These are phyloP conservation scores for Candida glaebosa DNA, from an alignment of 805 yeast genomes.

Conservation along the genomic window DNA sequence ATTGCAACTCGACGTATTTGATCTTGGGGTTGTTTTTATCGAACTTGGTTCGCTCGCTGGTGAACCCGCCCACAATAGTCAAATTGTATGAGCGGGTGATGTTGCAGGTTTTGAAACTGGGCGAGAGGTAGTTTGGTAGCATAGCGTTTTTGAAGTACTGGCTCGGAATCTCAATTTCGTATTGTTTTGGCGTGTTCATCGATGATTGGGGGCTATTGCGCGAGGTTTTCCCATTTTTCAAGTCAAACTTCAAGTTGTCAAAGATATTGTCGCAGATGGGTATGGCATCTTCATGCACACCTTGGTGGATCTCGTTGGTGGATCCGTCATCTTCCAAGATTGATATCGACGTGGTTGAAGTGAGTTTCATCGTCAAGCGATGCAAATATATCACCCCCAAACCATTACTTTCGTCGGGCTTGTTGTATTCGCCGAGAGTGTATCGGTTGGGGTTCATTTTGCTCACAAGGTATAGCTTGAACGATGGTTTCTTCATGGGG, in stretches of 20 bases:
- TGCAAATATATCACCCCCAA: conserved; percentile 44
- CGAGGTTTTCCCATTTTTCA: conserved; percentile 29
- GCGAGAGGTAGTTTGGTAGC: conserved; percentile 48
- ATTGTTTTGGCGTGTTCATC: conserved; percentile 12
- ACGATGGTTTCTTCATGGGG: conserved; percentile 39
- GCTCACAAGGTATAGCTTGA: conserved; percentile 30
- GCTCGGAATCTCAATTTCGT: conserved; percentile 45
- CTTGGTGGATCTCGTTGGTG: conserved; percentile 22
- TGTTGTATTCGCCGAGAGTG: conserved; percentile 26
- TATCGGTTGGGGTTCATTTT: conserved; percentile 26
- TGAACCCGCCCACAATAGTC: conserved; percentile 20
- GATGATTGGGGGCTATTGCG: conserved; percentile 16
- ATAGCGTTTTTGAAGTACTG: conserved; percentile 36
- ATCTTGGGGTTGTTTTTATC: conserved; percentile 18
- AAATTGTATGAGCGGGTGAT: conserved; percentile 35
- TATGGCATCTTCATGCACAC: conserved; percentile 20
- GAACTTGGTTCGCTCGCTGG: conserved; percentile 21
- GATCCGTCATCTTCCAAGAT: conserved; percentile 22
- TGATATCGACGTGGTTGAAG: conserved; percentile 23
- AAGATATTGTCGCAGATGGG: conserved; percentile 30
- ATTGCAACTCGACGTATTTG: conserved; percentile 26
- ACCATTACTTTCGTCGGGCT: conserved; percentile 44
- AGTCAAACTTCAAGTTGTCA: conserved; percentile 36
- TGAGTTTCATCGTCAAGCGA: conserved; percentile 30
- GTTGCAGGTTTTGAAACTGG: conserved; percentile 56